Evolutionary conservation across 192 early-diverging fungal species (phyloP), one percentile per base, ranked within the genome.

Genomic region (Linnemannia zychae): DNA sequence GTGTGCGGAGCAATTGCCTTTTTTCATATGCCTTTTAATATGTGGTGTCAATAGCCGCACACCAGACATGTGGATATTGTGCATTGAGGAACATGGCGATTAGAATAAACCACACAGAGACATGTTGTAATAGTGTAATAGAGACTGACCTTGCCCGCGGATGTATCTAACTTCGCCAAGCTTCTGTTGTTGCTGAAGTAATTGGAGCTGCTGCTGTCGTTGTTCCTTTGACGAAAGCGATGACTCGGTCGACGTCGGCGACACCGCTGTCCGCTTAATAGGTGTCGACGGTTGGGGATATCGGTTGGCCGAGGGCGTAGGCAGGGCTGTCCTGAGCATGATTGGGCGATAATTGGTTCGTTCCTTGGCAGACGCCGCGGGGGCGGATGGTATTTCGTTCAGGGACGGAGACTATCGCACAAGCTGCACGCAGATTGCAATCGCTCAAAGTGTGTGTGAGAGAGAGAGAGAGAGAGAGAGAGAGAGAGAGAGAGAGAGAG

Each of bases 131-230:
- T 49, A 31, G 52, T 31, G 31, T 15, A 31, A 38, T 60, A 5
- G 6, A 17, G 34, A 78, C 70, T 79, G 16, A 79, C 77, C 77
- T 80, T 74, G 65, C 24, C 36, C 65, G 18, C 72, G 44, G n/a
- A 4, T 31, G 24, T 72, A 82, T 75, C 34, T 50, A 82, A 49
- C 50, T 34, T 67, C 57, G 48, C 70, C 67, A 70, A 76, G 68
- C 63, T 82, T 75, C 65, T 83, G 81, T n/a, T 77, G 81, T 24
- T 40, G 67, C 57, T 70, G 78, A 34, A 84, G 81, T 4, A 69
- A 28, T 44, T 84, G 81, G 40, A 84, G 50, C 46, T 84, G 81
- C 40, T 74, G 75, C 28, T 68, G 70, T 37, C 72, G 16, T 50
- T 75, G 71, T 50, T 84, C 76, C 38, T 78, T 84, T 5, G 80